Evolutionary conservation across 331 rosid genomes (phyloP).

Genomic region (Quercus phellos): DNA sequence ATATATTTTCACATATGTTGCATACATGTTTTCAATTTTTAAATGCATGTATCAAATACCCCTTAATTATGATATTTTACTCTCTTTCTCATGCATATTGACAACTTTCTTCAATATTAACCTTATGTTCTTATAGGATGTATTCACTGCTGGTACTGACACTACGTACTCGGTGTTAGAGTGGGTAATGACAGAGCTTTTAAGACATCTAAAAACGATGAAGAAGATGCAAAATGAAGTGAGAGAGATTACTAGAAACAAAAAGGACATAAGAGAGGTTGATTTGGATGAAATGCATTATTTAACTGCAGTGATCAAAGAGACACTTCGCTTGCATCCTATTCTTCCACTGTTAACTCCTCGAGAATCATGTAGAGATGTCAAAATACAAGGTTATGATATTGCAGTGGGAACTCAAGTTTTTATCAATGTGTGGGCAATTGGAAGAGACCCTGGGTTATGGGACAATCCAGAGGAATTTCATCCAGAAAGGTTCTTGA

Average conservation of each 20-base stretch:
- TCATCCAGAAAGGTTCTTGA: constrained; percentile 30
- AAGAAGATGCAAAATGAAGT: constrained; percentile 27
- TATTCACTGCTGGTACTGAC: constrained; percentile 31
- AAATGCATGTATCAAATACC: too few relatives aligned
- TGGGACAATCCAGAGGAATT: constrained; percentile 30
- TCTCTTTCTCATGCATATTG: background rate
- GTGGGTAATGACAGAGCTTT: constrained; percentile 28
- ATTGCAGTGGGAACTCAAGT: constrained; percentile 29
- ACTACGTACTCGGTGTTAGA: constrained; percentile 20
- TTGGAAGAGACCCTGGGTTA: constrained; percentile 14
- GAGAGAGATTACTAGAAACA: constrained; percentile 16
- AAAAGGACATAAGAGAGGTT: constrained; percentile 7
- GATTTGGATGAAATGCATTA: constrained; percentile 29
- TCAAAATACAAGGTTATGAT: constrained; percentile 21
- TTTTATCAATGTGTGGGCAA: constrained; percentile 19
- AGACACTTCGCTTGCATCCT: constrained; percentile 6
- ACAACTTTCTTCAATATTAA: background rate
- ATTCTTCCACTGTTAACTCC: constrained; percentile 14
- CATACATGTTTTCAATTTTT: too few relatives aligned
- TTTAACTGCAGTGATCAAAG: constrained; percentile 30
- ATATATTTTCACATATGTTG: too few relatives aligned
- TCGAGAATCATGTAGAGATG: constrained; percentile 8
- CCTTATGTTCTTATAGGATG: background rate
- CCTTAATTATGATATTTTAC: background rate
- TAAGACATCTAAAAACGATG: constrained; percentile 14